These are phyloP conservation scores for Tetrahymena thermophila DNA, from an alignment of 73 alveolate species.

Conservation along the genomic window DNA sequence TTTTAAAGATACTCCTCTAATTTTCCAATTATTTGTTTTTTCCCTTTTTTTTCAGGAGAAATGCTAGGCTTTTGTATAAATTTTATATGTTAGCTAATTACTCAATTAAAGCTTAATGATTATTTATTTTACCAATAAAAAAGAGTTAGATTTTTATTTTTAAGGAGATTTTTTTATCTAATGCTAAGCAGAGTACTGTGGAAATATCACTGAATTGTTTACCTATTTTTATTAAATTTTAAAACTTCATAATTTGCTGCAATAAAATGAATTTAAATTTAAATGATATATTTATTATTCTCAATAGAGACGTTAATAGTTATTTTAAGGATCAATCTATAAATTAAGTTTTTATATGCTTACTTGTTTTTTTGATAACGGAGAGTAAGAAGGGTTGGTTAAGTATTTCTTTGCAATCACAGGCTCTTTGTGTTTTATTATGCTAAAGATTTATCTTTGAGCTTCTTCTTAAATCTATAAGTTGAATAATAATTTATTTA, in stretches of 20 bases:
- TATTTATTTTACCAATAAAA: not conserved
- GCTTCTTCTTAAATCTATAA: not conserved
- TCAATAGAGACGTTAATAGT: not conserved
- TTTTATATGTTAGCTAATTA: not conserved
- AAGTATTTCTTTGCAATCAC: not conserved
- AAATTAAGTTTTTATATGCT: not conserved
- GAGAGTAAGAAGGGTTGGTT: not conserved
- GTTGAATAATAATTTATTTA: not conserved
- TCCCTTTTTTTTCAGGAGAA: not conserved
- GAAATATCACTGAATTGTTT: not conserved
- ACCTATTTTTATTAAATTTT: not conserved
- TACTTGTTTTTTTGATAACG: not conserved
- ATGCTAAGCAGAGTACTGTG: not conserved
- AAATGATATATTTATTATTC: no score
- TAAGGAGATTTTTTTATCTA: not conserved
- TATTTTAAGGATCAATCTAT: not conserved
- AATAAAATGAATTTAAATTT: no score
- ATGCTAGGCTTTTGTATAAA: not conserved
- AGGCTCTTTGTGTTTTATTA: not conserved
- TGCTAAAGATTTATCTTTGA: not conserved
- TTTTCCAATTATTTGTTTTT: not conserved
- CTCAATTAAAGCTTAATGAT: not conserved
- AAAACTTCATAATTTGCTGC: no score
- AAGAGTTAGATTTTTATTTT: not conserved
- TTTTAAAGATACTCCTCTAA: not conserved